Conservation (phyloP, 441 rosid genomes). For the Geranium incanum region DNA sequence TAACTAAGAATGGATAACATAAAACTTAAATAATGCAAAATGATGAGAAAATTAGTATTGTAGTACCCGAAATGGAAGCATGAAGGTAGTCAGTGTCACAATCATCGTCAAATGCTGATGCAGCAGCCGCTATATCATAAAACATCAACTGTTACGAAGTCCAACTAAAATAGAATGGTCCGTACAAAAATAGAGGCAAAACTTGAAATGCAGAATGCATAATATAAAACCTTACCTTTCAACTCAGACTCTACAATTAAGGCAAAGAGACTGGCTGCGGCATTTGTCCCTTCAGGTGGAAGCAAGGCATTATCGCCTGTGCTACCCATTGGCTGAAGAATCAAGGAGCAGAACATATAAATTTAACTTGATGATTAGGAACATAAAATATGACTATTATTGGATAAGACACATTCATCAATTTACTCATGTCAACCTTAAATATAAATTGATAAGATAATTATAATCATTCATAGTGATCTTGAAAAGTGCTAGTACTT, state of each 20-base stretch:
- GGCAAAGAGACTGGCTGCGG: constrained; percentile 72
- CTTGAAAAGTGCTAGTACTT: background rate
- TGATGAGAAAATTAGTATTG: background rate
- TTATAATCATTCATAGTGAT: background rate
- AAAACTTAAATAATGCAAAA: background rate
- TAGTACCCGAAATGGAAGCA: constrained; percentile 80
- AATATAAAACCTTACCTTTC: constrained; percentile 41
- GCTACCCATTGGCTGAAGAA: constrained; percentile 56
- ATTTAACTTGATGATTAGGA: constrained; percentile 21
- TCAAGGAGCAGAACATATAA: constrained; percentile 20
- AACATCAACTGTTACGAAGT: constrained; percentile 21
- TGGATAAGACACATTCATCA: background rate
- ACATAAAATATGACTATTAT: constrained; percentile 2
- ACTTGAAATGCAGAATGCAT: constrained; percentile 16
- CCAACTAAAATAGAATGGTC: constrained; percentile 15
- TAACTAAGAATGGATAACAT: background rate
- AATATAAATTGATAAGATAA: background rate
- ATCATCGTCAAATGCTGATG: constrained; percentile 61
- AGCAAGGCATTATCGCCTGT: constrained; percentile 46
- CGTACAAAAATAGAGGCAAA: constrained; percentile 13
- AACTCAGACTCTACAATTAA: constrained; percentile 77
- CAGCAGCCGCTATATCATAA: constrained; percentile 60
- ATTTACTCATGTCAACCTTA: background rate
- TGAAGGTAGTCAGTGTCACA: constrained; percentile 55
- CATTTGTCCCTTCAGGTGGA: constrained; percentile 76